These are phyloP conservation scores for Aspergillus fischeri DNA, from an alignment of 2,329 filamentous ascomycete genomes.

Conservation along the genomic window DNA sequence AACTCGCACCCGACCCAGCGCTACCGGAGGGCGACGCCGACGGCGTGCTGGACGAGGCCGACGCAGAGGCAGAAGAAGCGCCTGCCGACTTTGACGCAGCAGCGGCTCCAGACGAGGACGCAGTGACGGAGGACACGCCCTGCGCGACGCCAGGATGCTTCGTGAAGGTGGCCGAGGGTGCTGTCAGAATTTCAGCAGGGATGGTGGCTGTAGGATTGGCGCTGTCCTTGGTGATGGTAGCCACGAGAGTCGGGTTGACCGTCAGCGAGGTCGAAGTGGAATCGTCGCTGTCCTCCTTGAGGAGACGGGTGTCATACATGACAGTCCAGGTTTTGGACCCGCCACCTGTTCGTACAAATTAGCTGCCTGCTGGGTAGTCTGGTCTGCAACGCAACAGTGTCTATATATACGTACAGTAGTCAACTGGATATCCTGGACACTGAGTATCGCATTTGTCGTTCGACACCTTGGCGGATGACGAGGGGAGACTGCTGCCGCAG, in stretches of 20 bases:
- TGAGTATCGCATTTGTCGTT: slow-evolving; percentile 16
- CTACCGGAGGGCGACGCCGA: slow-evolving; percentile 10
- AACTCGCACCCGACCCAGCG: slow-evolving; percentile 8
- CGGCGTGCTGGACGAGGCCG: slow-evolving; percentile 3
- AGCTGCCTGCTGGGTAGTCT: neutral
- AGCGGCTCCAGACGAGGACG: slow-evolving; percentile 2
- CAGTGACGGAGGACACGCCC: neutral
- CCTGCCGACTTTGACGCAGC: slow-evolving; percentile 2
- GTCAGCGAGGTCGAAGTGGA: neutral
- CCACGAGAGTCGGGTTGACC: slow-evolving; percentile 9
- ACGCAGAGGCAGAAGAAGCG: neutral
- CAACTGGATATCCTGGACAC: slow-evolving; percentile 18
- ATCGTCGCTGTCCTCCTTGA: neutral
- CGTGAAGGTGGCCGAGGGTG: slow-evolving; percentile 7
- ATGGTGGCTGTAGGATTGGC: neutral
- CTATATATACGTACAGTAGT: slow-evolving; percentile 17
- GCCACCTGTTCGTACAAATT: slow-evolving; percentile 11
- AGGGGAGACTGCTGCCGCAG: slow-evolving; percentile 20
- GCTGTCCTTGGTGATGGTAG: slow-evolving; percentile 2
- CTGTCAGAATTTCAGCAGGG: slow-evolving; percentile 11
- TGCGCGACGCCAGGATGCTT: slow-evolving; percentile 2
- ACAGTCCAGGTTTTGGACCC: slow-evolving; percentile 16
- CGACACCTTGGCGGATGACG: slow-evolving; percentile 11
- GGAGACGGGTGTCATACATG: neutral
- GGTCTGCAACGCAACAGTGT: neutral